Percentiles rank a stretch among this genome's conserved stretches.
These are phyloP conservation scores for Globisporangium barbulae DNA, from an alignment of 352 stramenopile genomes.

Conservation along the genomic window DNA sequence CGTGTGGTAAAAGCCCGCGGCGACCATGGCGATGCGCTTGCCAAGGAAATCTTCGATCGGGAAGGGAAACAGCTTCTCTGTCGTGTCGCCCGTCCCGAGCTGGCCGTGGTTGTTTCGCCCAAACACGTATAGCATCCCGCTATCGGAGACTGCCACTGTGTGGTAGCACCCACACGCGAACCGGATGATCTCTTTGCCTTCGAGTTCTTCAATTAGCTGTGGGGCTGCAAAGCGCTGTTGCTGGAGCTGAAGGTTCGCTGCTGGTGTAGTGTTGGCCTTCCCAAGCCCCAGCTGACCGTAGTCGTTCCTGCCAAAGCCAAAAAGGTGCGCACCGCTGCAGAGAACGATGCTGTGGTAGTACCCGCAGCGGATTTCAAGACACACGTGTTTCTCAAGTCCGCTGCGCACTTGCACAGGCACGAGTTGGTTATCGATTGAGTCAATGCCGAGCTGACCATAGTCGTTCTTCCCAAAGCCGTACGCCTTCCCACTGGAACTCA, in stretches of 20 bases:
- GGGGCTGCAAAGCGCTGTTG: constrained; percentile 63
- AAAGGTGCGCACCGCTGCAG: constrained; percentile 63
- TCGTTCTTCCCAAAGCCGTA: constrained; percentile 93
- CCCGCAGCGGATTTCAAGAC: constrained; percentile 81
- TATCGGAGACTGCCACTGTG: constrained; percentile 83
- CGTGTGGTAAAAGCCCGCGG: constrained; percentile 93
- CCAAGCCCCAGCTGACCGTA: constrained; percentile 92
- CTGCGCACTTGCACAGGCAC: constrained; percentile 45
- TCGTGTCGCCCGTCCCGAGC: constrained; percentile 89
- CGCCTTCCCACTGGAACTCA: constrained; percentile 58
- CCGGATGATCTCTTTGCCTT: constrained; percentile 80
- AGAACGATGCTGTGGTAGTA: constrained; percentile 93
- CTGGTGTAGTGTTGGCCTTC: constrained; percentile 25
- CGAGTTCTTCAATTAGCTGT: constrained; percentile 60
- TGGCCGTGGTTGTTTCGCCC: constrained; percentile 94
- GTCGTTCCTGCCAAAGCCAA: constrained; percentile 90
- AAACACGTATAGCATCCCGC: constrained; percentile 91
- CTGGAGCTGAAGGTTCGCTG: constrained; percentile 58
- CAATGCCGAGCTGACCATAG: constrained; percentile 89
- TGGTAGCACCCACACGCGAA: constrained; percentile 92
- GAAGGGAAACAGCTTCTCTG: constrained; percentile 81
- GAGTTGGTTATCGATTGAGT: constrained; percentile 66
- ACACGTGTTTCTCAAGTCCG: constrained; percentile 62
- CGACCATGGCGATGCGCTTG: constrained; percentile 85
- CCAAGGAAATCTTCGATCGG: constrained; percentile 89